Base-by-base conservation (phyloP, 2,329 filamentous ascomycete genomes). In the Cladosporium velox region DNA sequence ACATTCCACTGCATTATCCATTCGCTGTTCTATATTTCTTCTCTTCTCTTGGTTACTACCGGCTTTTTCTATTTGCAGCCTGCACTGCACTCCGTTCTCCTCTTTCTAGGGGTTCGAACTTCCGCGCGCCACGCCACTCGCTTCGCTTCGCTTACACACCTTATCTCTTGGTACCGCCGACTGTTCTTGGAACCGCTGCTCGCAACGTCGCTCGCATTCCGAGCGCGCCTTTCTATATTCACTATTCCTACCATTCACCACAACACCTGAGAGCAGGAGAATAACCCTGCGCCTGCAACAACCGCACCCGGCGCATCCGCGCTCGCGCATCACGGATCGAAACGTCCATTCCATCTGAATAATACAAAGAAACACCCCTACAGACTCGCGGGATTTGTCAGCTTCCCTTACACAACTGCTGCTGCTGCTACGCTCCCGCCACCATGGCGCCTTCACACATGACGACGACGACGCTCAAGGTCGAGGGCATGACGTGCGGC, bases 381-480 rank as follows among this genome's bases (percentile, higher is more conserved):
- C 55, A 18, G n/a, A 41, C 28, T 38, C 30, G 12, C 55, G 14
- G 21, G 21, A 54, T 63, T 63, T 24, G 60, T 63, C 60, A 54
- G 44, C 55, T 4, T 38, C 35, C 10, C 38, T n/a, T 44, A 44
- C 38, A 15, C 28, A 30, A 30, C 28, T 30, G 28, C 38, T 44
- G 18, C 41, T 21, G 6, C 41, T 10, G 12, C 41, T 10, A 4
- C 34, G 12, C 34, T n/a, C 12, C 41, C n/a, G 41, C n/a, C n/a
- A 54, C 10, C 15, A 65, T 65, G 63, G 63, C 63, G 55, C 63
- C 63, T 6, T 66, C 72, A 24, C 76, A 77, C 77, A 92, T 96
- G 90, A 93, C 93, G 44, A 97, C 92, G 24, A 98, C 95, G 54
- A 97, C 93, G 24, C 81, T 99, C 67, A 91, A 90, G 75, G 90